Evolutionary conservation across 192 early-diverging fungal genomes (phyloP).

Genomic region (Gigaspora rosea): DNA sequence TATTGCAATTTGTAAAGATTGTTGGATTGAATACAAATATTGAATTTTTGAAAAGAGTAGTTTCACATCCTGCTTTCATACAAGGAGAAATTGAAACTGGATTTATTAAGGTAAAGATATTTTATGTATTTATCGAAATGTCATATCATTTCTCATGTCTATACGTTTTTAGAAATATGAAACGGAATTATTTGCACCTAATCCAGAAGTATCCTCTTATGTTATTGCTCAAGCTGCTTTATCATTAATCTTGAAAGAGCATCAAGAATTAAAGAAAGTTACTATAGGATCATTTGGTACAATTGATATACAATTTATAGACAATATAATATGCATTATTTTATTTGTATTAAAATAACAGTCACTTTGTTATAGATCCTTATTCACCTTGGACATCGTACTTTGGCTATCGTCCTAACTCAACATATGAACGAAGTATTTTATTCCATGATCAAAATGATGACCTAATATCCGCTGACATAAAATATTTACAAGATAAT

Average conservation of each 20-base stretch:
- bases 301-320: too few species aligned
- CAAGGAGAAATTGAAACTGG: constrained; percentile 91
- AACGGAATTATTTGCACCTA: constrained; percentile 58
- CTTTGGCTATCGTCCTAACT: constrained; percentile 54
- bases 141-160: neutral
- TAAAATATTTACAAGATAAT: constrained; percentile 39
- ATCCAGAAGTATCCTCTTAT: constrained; percentile 41
- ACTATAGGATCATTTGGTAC: constrained; percentile 26
- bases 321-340: neutral
- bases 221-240: constrained; percentile 69
- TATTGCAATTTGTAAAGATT: constrained; percentile 41
- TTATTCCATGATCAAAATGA: constrained; percentile 40
- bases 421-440: constrained; percentile 36
- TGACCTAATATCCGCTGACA: constrained; percentile 41
- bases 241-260: constrained; percentile 40
- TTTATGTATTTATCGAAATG: neutral
- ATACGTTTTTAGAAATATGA: constrained; percentile 59
- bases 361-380: constrained; percentile 15
- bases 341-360: neutral
- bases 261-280: constrained; percentile 39
- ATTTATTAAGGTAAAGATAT: constrained; percentile 77
- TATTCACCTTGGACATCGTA: constrained; percentile 51
- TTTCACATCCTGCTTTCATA: constrained; percentile 79
- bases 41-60: constrained; percentile 81
- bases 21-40: constrained; percentile 94